These are phyloP conservation scores for Alternaria ethzedia DNA, from an alignment of 2,329 filamentous ascomycete species.

Conservation along the genomic window DNA sequence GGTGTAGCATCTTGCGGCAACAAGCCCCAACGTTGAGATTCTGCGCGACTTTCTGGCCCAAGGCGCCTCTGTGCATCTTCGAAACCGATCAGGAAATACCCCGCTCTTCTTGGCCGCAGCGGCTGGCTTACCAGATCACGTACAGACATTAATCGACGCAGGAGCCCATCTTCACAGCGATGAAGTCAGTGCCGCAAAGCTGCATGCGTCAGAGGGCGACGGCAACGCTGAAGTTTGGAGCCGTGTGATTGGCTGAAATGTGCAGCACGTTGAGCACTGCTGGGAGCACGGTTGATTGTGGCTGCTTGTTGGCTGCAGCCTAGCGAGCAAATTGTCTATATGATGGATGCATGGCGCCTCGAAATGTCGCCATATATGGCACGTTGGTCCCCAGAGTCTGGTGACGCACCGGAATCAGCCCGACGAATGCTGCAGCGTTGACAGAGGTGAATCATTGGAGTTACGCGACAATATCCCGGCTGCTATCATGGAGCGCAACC, in stretches of 20 bases:
- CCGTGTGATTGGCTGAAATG: constrained; percentile 40
- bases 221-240: constrained; percentile 43
- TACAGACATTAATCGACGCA: constrained; percentile 60
- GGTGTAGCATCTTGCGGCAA: constrained; percentile 63
- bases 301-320: constrained; percentile 28
- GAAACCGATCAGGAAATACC: constrained; percentile 64
- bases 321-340: constrained; percentile 14
- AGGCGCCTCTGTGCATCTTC: constrained; percentile 65
- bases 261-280: constrained; percentile 15
- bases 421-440: constrained; percentile 24
- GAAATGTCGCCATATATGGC: constrained; percentile 36
- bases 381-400: constrained; percentile 28
- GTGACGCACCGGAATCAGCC: constrained; percentile 32
- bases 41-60: constrained; percentile 62
- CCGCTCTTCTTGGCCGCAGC: constrained; percentile 66
- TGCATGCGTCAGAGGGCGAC: constrained; percentile 48
- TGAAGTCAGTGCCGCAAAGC: constrained; percentile 60
- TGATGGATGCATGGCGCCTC: constrained; percentile 27
- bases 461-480: constrained; percentile 28
- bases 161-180: constrained; percentile 66
- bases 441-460: constrained; percentile 24
- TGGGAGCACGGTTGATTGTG: constrained; percentile 38
- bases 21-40: constrained; percentile 61
- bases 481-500: constrained; percentile 10
- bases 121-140: constrained; percentile 62